phyloP scores from a whole-genome alignment of 257 asterid genomes.

The Solanum tacnaense region DNA sequence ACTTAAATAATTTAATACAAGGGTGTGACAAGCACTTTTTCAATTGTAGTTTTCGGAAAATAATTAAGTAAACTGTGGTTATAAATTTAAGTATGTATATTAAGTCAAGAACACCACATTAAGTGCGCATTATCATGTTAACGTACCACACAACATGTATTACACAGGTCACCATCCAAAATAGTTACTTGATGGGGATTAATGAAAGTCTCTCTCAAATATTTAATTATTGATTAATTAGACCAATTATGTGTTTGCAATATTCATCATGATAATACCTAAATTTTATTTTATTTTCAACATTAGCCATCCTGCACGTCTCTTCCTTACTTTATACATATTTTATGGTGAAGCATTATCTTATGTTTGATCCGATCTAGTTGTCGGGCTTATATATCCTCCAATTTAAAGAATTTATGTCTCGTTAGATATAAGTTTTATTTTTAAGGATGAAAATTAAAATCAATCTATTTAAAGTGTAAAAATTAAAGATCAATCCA shows the following conservation, averaged over 20 bases:
- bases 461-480: background rate
- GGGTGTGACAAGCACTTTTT: background rate
- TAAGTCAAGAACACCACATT: background rate
- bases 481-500: background rate
- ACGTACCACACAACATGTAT: background rate
- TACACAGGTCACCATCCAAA: background rate
- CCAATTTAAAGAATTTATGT: background rate
- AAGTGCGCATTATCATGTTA: background rate
- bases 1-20: background rate
- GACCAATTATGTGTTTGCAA: background rate
- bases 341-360: background rate
- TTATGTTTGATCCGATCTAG: background rate
- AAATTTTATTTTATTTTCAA: background rate
- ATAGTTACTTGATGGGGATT: background rate
- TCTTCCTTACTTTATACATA: background rate
- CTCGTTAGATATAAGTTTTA: background rate
- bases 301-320: background rate
- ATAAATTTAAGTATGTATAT: background rate
- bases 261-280: background rate
- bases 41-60: background rate
- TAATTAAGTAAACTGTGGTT: background rate
- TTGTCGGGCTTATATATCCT: background rate
- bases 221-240: background rate
- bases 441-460: background rate
- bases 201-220: background rate